Evolutionary conservation across 1,139 yeast species (phyloP), one percentile per base, ranked within the genome.

Genomic region (Debaryomyces singareniensis): DNA sequence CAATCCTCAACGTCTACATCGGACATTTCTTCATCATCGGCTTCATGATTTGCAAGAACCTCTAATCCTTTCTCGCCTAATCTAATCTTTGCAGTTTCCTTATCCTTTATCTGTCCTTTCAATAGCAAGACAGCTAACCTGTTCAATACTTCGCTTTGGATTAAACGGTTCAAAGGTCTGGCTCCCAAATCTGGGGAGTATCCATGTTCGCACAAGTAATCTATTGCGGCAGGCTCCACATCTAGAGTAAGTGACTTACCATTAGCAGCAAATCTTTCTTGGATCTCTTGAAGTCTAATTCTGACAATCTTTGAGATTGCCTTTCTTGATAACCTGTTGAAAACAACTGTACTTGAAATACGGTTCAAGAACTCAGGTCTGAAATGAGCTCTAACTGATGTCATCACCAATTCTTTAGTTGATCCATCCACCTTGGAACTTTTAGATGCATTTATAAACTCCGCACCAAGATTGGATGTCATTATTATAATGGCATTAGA

Each of bases 391-490:
- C 82, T 75, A n/a, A 91, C 95, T 1, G 93, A 71, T 25, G 67
- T 71, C 94, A 89, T 78, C 5, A 91, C 97, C 41, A 73, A 65
- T 29, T 79, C 84, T 49, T 73, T 79, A 15, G 95, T 78, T 29
- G 70, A 68, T 5, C 69, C 71, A 30, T 78, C 77, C 31, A 89
- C 65, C 55, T 76, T 78, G 4, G 85, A 57, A 9, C 78, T 73
- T 37, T 73, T 72, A 28, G 86, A 68, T 4, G 80, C 71, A 51
- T 77, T 78, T 56, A 93, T 82, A 52, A 65, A 87, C 53, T 86
- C 86, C 9, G 98, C 97, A 43, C 99, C 98, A 53, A 93, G 74
- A 58, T 91, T 93, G 14, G 97, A 89, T 1, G 99, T 93, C 96
- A 93, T 86, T 41, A 91, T 89, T 42, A 91, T 75, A 43, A 91